Base-by-base conservation (phyloP, 805 yeast genomes). In the Candida odintsovae region DNA sequence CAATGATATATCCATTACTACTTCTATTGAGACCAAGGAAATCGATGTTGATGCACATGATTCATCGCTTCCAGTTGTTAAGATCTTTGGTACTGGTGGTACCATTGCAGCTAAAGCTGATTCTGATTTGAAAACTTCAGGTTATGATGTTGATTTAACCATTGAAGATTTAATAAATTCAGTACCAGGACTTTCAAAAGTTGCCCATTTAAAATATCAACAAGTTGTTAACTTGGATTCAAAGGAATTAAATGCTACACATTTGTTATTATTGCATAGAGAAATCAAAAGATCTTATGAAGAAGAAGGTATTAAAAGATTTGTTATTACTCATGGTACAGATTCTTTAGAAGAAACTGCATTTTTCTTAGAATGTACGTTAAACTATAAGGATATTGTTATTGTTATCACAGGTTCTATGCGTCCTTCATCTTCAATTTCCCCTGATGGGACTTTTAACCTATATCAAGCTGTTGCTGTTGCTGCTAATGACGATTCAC, bases 391-490 rank as follows among this genome's bases (percentile, higher is more conserved):
- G 50, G 70, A 69, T 29, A 62, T 80, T 46, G 86, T 86, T 4
- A 75, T 83, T 44, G 87, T 82, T 6, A 66, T 83, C 60, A 82
- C 85, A 42, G 90, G 90, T 2, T 77, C 85, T 6, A 83, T 83
- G 90, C 72, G 88, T 57, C 90, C 90, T 1, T 76, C 84, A 9
- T 79, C 86, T 3, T 78, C 83, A 36, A 75, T 83, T 37, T 78
- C 85, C 2, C 80, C 86, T 1, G 90, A 83, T 59, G 88, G 88
- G 3, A 82, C 86, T 6, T 81, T 82, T 80, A 83, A 83, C 61
- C 64, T 83, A 50, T 82, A 81, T 57, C 86, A 83, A 55, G 86
- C 87, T 1, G 80, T 81, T 41, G 76, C 77, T 15, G 80, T 82
- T 26, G 85, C 89, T 3, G 69, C 84, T 0, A 65, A 71, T 52